phyloP scores from a whole-genome alignment of 352 stramenopile genomes.

The Peronospora belbahrii region DNA sequence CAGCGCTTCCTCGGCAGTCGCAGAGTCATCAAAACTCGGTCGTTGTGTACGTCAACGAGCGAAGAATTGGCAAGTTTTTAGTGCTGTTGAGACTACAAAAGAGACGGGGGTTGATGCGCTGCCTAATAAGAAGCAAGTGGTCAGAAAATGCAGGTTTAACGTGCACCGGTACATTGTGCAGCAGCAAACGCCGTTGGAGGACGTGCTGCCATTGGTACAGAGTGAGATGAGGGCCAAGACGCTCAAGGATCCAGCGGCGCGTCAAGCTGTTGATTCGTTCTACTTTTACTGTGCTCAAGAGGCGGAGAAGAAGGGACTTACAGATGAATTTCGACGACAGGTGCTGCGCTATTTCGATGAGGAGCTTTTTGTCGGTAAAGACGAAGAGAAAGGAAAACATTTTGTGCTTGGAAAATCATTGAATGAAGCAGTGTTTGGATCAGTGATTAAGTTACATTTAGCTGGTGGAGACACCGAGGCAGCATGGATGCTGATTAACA shows the following conservation, averaged over 20 bases:
- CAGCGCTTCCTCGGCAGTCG: neutral
- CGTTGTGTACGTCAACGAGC: conserved; percentile 7
- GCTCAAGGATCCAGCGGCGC: conserved; percentile 17
- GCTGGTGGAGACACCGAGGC: conserved; percentile 25
- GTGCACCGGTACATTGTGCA: conserved; percentile 44
- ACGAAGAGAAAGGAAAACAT: conserved; percentile 7
- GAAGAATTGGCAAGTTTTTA: conserved; percentile 6
- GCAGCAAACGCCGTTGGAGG: conserved; percentile 38
- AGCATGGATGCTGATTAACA: conserved; percentile 45
- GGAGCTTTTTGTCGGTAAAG: conserved; percentile 29
- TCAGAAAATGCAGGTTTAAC: conserved; percentile 19
- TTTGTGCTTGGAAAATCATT: conserved; percentile 45
- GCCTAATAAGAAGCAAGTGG: neutral
- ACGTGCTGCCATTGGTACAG: conserved; percentile 46
- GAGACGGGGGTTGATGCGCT: neutral
- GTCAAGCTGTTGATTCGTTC: conserved; percentile 60
- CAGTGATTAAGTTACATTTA: conserved; percentile 54
- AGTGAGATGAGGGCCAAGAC: conserved; percentile 30
- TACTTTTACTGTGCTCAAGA: conserved; percentile 69
- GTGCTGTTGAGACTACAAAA: neutral
- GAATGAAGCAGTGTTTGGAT: conserved; percentile 55
- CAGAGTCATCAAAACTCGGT: conserved; percentile 7
- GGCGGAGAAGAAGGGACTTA: conserved; percentile 21
- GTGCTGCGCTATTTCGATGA: conserved; percentile 49
- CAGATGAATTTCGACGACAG: conserved; percentile 20